Evolutionary conservation across 2,329 filamentous ascomycete species (phyloP).

Genomic region (Sphaerulina musiva): DNA sequence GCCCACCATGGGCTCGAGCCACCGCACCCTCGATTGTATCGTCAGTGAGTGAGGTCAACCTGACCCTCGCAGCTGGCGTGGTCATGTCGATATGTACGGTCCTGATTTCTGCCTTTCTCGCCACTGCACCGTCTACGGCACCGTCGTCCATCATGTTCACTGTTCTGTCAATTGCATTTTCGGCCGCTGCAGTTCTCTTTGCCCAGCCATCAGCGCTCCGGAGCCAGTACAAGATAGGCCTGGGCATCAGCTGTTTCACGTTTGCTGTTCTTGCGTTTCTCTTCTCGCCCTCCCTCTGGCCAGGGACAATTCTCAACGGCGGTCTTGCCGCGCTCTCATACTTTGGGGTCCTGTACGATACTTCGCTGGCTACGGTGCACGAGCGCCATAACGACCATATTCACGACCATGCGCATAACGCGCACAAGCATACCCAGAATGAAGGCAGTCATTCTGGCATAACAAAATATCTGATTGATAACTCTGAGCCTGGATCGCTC

Average conservation of each 20-base stretch:
- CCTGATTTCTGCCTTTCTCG: constrained; percentile 31
- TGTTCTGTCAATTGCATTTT: constrained; percentile 38
- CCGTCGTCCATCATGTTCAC: constrained; percentile 35
- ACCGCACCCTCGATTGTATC: constrained; percentile 32
- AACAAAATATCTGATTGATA: constrained; percentile 65
- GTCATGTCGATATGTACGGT: constrained; percentile 36
- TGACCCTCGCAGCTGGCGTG: constrained; percentile 40
- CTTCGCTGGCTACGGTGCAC: constrained; percentile 27
- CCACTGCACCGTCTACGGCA: constrained; percentile 32
- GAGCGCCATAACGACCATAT: constrained; percentile 29
- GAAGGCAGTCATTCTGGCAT: constrained; percentile 56
- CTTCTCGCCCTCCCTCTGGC: constrained; percentile 33
- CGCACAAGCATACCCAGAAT: constrained; percentile 31
- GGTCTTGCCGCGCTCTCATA: constrained; percentile 34
- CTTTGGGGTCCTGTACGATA: constrained; percentile 39
- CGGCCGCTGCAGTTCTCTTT: constrained; percentile 40
- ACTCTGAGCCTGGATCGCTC: constrained; percentile 65
- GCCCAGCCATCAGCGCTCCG: constrained; percentile 39
- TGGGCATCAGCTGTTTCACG: constrained; percentile 31
- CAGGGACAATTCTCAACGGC: constrained; percentile 31
- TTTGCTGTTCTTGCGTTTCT: constrained; percentile 33
- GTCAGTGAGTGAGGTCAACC: constrained; percentile 37
- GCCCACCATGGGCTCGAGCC: constrained; percentile 15
- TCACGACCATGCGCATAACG: constrained; percentile 29
- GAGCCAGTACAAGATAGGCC: constrained; percentile 32